Evolutionary conservation across 331 rosid genomes (phyloP).

Genomic region (Malus hybrid): DNA sequence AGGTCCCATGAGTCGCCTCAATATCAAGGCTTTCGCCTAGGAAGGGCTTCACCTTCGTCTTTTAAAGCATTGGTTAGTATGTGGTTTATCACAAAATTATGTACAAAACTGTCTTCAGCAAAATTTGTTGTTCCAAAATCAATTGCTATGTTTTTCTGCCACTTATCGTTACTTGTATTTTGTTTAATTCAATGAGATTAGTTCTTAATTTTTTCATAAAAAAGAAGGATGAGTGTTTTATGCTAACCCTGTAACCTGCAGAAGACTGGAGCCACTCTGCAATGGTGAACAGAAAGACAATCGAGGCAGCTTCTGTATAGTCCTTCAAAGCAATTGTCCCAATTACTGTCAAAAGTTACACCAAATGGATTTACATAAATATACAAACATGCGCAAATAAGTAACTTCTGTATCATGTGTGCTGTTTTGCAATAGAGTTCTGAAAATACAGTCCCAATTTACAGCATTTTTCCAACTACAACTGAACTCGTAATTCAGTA

Average conservation of each 20-base stretch:
- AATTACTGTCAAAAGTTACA: conserved; percentile 37
- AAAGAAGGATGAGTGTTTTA: neutral
- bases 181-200: too few species aligned
- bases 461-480: neutral
- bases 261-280: conserved; percentile 89
- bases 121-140: neutral
- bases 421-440: too few species aligned
- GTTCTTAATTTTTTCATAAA: neutral
- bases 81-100: neutral
- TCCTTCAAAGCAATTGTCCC: conserved; percentile 69
- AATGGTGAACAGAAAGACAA: conserved; percentile 77
- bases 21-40: too few species aligned
- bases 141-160: neutral
- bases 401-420: too few species aligned
- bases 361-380: too few species aligned
- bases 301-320: conserved; percentile 79
- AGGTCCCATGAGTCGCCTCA: too few species aligned
- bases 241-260: conserved; percentile 79
- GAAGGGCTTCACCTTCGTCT: too few species aligned
- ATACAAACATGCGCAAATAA: too few species aligned
- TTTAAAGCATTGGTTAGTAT: too few species aligned
- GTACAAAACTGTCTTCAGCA: neutral
- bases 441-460: neutral
- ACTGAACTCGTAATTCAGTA: too few species aligned
- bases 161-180: neutral